Conservation (phyloP, 495 filamentous ascomycete genomes). For the Tuber magnatum region DNA sequence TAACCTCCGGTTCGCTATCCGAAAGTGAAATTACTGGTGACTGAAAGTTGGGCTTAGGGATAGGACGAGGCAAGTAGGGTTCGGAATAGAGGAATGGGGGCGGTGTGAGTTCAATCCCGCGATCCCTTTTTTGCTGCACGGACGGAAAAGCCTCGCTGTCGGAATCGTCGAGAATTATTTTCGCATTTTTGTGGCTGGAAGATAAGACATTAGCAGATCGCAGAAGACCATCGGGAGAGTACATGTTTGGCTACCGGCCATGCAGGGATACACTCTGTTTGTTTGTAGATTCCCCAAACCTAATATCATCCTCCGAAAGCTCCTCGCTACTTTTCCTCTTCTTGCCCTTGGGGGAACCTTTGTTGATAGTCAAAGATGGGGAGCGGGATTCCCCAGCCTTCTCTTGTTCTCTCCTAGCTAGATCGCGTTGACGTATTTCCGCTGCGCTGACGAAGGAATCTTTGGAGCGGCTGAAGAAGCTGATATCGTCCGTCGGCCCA, state of each 20-base stretch:
- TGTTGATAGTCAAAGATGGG: neutral
- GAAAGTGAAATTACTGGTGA: conserved; percentile 4
- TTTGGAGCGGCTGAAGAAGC: conserved; percentile 25
- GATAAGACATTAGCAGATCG: conserved; percentile 15
- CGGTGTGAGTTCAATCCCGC: conserved; percentile 24
- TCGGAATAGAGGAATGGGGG: conserved; percentile 23
- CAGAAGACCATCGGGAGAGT: neutral
- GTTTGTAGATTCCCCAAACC: conserved; percentile 6
- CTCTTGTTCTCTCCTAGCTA: conserved; percentile 6
- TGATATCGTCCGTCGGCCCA: conserved; percentile 10
- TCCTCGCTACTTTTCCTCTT: conserved; percentile 7
- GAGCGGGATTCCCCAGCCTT: conserved; percentile 12
- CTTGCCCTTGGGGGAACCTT: conserved; percentile 24
- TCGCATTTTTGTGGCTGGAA: conserved; percentile 17
- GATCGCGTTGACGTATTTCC: conserved; percentile 9
- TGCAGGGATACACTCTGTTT: conserved; percentile 6
- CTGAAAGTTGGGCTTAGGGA: neutral
- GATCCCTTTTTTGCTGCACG: neutral
- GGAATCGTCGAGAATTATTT: conserved; percentile 22
- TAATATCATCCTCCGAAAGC: conserved; percentile 19
- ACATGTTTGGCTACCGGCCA: conserved; percentile 10
- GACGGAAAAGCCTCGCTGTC: conserved; percentile 4
- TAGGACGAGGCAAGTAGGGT: neutral
- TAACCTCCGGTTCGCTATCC: conserved; percentile 1
- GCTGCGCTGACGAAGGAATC: conserved; percentile 17